Conservation (phyloP, 345 rosid species). For the Chamaenerion angustifolium region DNA sequence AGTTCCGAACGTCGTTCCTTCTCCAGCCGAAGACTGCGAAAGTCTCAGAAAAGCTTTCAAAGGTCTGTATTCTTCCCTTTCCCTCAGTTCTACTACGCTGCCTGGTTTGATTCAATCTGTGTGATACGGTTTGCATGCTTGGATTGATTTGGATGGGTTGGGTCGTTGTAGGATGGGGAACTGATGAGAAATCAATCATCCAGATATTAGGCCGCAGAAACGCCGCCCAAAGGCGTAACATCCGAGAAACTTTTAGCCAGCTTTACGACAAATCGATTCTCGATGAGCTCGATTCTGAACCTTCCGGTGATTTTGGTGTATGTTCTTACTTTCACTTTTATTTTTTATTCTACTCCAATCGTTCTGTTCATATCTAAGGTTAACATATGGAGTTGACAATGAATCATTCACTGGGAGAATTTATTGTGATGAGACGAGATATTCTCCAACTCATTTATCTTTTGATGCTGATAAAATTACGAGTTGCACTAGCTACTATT, state of each 20-base stretch:
- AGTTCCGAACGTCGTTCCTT: conserved; percentile 47
- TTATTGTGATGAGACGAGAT: too few relatives aligned
- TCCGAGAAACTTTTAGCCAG: conserved; percentile 45
- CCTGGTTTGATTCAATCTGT: too few relatives aligned
- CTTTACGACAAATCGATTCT: conserved; percentile 50
- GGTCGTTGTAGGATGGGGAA: conserved; percentile 42
- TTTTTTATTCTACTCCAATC: not conserved
- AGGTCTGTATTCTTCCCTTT: conserved; percentile 22
- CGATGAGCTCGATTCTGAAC: conserved; percentile 44
- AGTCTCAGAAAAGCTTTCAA: conserved; percentile 47
- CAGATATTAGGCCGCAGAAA: conserved; percentile 52
- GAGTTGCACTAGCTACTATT: too few relatives aligned
- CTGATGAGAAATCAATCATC: conserved; percentile 54
- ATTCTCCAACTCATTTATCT: too few relatives aligned
- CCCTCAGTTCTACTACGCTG: too few relatives aligned
- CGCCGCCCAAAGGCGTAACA: conserved; percentile 54
- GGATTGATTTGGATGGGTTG: not conserved
- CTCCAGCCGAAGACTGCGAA: conserved; percentile 55
- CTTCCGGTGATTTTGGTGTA: conserved; percentile 77
- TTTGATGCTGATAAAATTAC: too few relatives aligned
- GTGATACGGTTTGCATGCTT: not conserved
- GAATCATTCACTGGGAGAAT: not conserved
- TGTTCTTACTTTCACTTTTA: too few relatives aligned
- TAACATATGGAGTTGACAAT: too few relatives aligned
- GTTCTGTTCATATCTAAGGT: not conserved